Conservation (phyloP, 2,329 filamentous ascomycete species). For the Calonectria hawksworthii region DNA sequence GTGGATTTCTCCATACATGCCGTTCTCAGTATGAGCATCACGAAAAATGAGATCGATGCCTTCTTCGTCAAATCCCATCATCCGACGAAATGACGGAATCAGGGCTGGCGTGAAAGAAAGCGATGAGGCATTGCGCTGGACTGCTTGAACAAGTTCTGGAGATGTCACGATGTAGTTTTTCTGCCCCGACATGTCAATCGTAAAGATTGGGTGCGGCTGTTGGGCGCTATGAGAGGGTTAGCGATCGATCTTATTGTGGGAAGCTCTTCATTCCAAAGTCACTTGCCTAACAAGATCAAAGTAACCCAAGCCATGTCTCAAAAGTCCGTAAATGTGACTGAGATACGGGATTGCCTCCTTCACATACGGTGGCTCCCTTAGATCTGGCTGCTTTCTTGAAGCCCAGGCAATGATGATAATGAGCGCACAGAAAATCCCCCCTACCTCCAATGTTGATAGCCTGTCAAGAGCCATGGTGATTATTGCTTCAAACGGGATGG, state of each 20-base stretch:
- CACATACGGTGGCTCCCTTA: constrained; percentile 30
- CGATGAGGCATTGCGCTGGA: constrained; percentile 35
- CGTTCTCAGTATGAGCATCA: constrained; percentile 39
- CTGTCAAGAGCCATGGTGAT: constrained; percentile 28
- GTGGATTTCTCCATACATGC: constrained; percentile 41
- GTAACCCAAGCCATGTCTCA: constrained; percentile 36
- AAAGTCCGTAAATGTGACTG: constrained; percentile 33
- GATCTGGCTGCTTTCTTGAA: constrained; percentile 23
- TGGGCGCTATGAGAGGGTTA: constrained; percentile 26
- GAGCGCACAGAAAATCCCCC: constrained; percentile 25
- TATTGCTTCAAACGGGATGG: neutral
- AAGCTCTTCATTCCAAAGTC: rapidly evolving
- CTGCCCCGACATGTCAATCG: constrained; percentile 40
- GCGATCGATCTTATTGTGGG: neutral
- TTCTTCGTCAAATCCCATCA: constrained; percentile 38
- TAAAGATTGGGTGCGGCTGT: constrained; percentile 40
- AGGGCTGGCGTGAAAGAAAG: constrained; percentile 37
- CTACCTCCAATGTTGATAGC: constrained; percentile 7
- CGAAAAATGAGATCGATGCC: constrained; percentile 41
- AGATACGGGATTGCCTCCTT: constrained; percentile 31
- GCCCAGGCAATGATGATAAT: constrained; percentile 11
- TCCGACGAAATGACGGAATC: constrained; percentile 38
- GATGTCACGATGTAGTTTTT: constrained; percentile 42
- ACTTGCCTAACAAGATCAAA: constrained; percentile 36
- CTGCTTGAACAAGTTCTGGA: constrained; percentile 37